A percentile compares a stretch with the other conserved stretches of the same genome.
These are phyloP conservation scores for Calonectria montana DNA, from an alignment of 2,329 filamentous ascomycete species.

Conservation along the genomic window DNA sequence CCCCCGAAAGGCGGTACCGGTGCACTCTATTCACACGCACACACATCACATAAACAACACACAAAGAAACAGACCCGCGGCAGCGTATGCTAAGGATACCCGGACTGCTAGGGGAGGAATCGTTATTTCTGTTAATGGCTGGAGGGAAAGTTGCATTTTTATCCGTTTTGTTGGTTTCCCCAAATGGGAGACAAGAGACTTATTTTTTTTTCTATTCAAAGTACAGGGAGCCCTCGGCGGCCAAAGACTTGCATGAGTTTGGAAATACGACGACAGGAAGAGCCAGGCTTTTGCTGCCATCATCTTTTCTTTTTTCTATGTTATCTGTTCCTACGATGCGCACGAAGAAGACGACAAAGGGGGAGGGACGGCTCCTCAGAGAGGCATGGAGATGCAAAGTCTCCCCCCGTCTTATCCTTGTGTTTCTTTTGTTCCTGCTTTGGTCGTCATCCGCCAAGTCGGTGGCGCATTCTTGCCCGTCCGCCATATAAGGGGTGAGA, in stretches of 20 bases:
- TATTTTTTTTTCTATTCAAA: conserved; percentile 9
- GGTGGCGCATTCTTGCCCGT: background rate
- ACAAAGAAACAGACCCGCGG: conserved; percentile 11
- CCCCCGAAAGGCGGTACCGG: background rate
- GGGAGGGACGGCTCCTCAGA: background rate
- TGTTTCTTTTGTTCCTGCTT: background rate
- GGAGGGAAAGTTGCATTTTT: conserved; percentile 21
- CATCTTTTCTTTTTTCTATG: background rate
- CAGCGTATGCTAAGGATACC: conserved; percentile 27
- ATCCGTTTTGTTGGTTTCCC: background rate
- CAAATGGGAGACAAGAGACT: background rate
- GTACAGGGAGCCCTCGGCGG: conserved; percentile 9
- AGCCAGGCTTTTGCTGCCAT: conserved; percentile 6
- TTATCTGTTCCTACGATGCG: conserved; percentile 4
- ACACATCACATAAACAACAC: background rate
- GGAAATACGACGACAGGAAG: conserved; percentile 7
- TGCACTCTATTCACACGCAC: background rate
- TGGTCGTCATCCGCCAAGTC: background rate
- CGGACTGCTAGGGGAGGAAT: conserved; percentile 19
- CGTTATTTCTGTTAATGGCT: conserved; percentile 17
- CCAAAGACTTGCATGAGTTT: conserved; percentile 11
- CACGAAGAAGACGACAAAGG: background rate
- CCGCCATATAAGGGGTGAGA: background rate
- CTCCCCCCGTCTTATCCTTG: background rate
- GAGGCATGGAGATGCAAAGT: background rate